Evolutionary conservation across 208 protist species (phyloP), one percentile per base, ranked within the genome.

Genomic region (Leishmania guyanensis): DNA sequence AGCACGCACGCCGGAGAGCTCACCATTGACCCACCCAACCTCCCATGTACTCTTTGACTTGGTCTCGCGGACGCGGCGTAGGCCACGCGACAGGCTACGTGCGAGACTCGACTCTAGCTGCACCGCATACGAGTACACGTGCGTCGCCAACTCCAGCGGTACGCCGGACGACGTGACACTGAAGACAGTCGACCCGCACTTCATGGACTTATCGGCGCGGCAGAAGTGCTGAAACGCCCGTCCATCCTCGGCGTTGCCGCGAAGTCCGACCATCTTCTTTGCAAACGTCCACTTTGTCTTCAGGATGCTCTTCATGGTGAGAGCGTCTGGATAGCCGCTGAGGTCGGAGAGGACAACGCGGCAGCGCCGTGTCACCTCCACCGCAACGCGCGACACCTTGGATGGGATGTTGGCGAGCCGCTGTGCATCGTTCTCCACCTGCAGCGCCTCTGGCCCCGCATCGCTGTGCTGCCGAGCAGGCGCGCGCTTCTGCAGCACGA

Each of bases 11-110:
- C 82, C 82, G 9, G 54, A 54, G 36, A 97, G 89, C 56, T 88
- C 85, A 9, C 92, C 94, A 69, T 97, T 89, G n/a, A 96, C 85
- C 92, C 93, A 96, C 8, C 92, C 92, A 10, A 97, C 92, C 79
- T 97, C 92, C 94, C 94, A 97, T 16, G 79, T 89, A 39, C 90
- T 92, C 50, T 89, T 91, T 1, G 90, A 92, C 75, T 89, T 86
- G 2, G 89, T 83, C 69, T 95, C 94, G 29, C 90, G 87, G 53
- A 96, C 92, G 1, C 86, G 86, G 16, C 88, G 83, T 33, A 95
- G 80, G 10, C 76, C 83, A 48, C 79, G 77, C 29, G 91, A 78
- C 69, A 96, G 78, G 54, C 80, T 79, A 29, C 86, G 89, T 2
- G 88, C 90, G 64, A 97, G 85, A 58, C 66, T 77, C 26, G 89